phyloP scores from a whole-genome alignment of 2,329 filamentous ascomycete species.

The Colletotrichum siamense region DNA sequence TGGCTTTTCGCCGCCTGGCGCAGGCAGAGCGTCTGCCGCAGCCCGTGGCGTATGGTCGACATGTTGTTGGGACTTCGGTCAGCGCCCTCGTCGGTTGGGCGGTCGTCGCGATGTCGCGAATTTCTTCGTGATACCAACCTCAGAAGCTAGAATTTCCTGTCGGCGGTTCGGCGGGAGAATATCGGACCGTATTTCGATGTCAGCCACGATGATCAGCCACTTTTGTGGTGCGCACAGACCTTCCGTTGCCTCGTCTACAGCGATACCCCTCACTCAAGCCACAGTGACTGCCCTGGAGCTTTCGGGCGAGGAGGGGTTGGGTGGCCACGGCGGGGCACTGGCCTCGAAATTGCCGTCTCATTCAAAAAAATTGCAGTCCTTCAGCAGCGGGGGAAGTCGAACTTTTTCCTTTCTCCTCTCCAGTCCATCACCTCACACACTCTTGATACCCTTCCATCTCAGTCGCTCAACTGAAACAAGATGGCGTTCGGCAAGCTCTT shows the following conservation, averaged over 20 bases:
- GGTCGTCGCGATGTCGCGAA: conserved; percentile 11
- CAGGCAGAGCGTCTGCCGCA: conserved; percentile 41
- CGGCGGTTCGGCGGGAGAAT: neutral
- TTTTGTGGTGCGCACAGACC: neutral
- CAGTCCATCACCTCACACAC: conserved; percentile 27
- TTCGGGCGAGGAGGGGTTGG: neutral
- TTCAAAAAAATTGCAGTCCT: conserved; percentile 22
- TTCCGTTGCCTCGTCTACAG: neutral
- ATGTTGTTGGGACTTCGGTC: conserved; percentile 28
- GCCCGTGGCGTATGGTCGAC: conserved; percentile 37
- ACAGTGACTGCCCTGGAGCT: conserved; percentile 10
- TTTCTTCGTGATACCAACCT: neutral
- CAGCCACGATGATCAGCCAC: neutral
- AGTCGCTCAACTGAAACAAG: conserved; percentile 50
- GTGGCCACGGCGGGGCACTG: conserved; percentile 11
- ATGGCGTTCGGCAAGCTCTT: conserved; percentile 99
- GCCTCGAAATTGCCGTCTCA: conserved; percentile 19
- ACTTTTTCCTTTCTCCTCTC: conserved; percentile 30
- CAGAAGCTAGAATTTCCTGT: conserved; percentile 18
- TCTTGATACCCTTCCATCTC: conserved; percentile 28
- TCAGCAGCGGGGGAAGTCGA: conserved; percentile 1
- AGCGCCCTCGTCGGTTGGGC: conserved; percentile 11
- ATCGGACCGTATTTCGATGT: neutral
- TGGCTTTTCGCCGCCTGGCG: conserved; percentile 33
- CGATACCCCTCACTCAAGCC: neutral